A percentile compares a stretch with the other conserved stretches of the same genome.
Evolutionary conservation across 2,329 filamentous ascomycete genomes (phyloP).

Genomic region (Diaporthe longicolla): DNA sequence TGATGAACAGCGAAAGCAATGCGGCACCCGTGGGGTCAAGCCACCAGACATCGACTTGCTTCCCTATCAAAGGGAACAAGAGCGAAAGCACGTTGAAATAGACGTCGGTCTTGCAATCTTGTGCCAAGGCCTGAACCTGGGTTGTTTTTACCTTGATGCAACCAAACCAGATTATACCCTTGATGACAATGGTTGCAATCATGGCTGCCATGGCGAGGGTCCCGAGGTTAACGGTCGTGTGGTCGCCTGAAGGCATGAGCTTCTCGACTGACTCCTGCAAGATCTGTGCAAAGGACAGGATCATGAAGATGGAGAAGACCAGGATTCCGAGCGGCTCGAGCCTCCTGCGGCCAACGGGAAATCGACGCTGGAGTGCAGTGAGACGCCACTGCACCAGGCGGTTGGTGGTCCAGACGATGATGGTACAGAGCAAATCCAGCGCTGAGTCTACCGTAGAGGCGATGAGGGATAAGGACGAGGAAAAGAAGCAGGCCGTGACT

Average conservation of each 20-base stretch:
- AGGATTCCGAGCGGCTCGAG: slow-evolving; percentile 74
- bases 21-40: slow-evolving; percentile 74
- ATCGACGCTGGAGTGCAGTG: slow-evolving; percentile 63
- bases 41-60: slow-evolving; percentile 74
- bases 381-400: slow-evolving; percentile 71
- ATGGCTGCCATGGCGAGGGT: slow-evolving; percentile 69
- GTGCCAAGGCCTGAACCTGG: slow-evolving; percentile 73
- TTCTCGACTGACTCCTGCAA: slow-evolving; percentile 72
- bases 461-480: slow-evolving; percentile 69
- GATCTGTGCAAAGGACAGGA: slow-evolving; percentile 73
- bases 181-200: slow-evolving; percentile 69
- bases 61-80: slow-evolving; percentile 73
- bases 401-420: slow-evolving; percentile 74
- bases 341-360: slow-evolving; percentile 69
- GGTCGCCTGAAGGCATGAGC: slow-evolving; percentile 61
- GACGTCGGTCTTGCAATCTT: slow-evolving; percentile 76
- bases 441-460: slow-evolving; percentile 74
- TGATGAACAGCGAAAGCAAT: slow-evolving; percentile 75
- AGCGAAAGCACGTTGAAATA: slow-evolving; percentile 75
- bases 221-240: slow-evolving; percentile 62
- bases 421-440: slow-evolving; percentile 71
- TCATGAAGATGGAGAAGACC: slow-evolving; percentile 75
- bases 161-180: slow-evolving; percentile 72
- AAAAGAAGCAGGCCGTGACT: slow-evolving; percentile 43
- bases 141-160: slow-evolving; percentile 73